Evolutionary conservation across 805 yeast species (phyloP), one percentile per base, ranked within the genome.

Genomic region (Ogataea ganodermae): DNA sequence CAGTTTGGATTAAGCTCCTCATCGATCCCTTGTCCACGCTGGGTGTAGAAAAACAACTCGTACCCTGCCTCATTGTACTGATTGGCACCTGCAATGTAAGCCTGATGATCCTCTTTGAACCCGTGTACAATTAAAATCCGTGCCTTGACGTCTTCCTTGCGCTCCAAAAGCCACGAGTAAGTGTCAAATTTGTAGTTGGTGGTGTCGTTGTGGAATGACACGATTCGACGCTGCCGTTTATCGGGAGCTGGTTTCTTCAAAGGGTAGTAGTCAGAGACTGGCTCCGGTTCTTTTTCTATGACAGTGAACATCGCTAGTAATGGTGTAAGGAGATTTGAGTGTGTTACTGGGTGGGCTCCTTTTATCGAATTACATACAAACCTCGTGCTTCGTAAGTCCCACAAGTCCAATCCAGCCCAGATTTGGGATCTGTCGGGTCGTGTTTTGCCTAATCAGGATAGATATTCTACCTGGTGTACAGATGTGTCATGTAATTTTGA

Each of bases 41-140:
- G 92, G 60, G 83, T 89, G 61, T 79, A 86, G 58, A 78, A 78
- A 61, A 82, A 84, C 0, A 77, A 68, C 55, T 85, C 89, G 59
- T 76, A 84, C 0, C 91, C 90, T 3, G 53, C 48, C 18, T 58
- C 57, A 3, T 78, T 68, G 47, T 84, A 61, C 4, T 71, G 67
- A 53, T 85, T 89, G 59, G 78, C 76, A 24, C 78, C 57, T 47
- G 78, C 75, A 32, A 71, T 67, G 57, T 83, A 84, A 1, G 78
- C 45, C 14, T 62, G 58, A 8, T 79, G 71, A 47, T 74, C 74
- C 54, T 86, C 94, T 14, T 79, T 77, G 63, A 84, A 86, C 0
- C 94, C 94, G 63, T 86, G 94, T 2, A 85, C 79, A 47, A 76
- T 74, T 4, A 86, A 46, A 2, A 85, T 56, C 46, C 83, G 70